Conservation (phyloP, 257 asterid genomes). For the Phtheirospermum japonicum region DNA sequence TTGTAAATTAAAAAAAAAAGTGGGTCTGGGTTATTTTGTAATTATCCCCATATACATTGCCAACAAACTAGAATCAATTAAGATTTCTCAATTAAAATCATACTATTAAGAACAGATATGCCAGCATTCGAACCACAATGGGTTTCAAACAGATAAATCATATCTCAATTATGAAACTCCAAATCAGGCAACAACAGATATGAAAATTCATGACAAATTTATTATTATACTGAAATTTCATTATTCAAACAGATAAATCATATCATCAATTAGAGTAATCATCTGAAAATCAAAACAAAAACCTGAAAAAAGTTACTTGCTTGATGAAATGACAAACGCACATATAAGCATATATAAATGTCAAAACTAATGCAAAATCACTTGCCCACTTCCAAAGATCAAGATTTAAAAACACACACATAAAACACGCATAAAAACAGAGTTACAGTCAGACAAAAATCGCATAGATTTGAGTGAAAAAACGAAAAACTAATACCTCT, state of each 20-base stretch:
- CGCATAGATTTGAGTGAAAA: not conserved
- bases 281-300: not conserved
- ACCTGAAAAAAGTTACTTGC: not conserved
- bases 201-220: not conserved
- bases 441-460: not conserved
- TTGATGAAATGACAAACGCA: too few species aligned
- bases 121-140: too few species aligned
- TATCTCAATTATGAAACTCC: not conserved
- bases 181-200: not conserved
- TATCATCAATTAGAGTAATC: not conserved
- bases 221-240: not conserved
- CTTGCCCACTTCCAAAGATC: slow-evolving; percentile 4
- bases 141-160: too few species aligned
- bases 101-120: not conserved
- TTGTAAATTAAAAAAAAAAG: not conserved
- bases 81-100: not conserved
- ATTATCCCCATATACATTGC: not conserved
- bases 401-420: not conserved
- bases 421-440: not conserved
- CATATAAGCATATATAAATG: too few species aligned
- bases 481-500: slow-evolving; percentile 26
- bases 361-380: not conserved
- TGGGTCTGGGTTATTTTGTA: too few species aligned
- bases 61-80: not conserved
- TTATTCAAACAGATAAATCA: not conserved